phyloP scores from a whole-genome alignment of 2,329 filamentous ascomycete genomes.

The Chrysosporium queenslandicum region DNA sequence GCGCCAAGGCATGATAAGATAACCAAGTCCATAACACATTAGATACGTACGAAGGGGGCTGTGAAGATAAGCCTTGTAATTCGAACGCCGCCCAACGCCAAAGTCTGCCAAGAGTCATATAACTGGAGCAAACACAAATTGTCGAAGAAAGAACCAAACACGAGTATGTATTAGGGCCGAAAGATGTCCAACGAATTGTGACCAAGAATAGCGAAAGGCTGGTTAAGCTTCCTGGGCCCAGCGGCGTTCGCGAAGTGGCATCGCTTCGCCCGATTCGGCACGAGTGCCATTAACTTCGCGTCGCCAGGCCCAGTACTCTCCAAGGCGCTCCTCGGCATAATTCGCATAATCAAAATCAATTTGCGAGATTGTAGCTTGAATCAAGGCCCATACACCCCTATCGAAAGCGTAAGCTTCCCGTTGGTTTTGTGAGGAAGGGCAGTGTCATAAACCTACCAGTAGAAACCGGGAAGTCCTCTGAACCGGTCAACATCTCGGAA shows the following conservation, averaged over 20 bases:
- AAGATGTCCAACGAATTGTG: no score
- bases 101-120: no score
- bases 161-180: no score
- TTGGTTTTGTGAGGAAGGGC: neutral
- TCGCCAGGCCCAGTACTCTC: constrained; percentile 91
- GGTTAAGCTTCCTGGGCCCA: constrained; percentile 54
- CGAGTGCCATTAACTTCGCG: constrained; percentile 59
- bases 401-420: neutral
- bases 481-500: constrained; percentile 75
- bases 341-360: constrained; percentile 95
- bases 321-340: constrained; percentile 76
- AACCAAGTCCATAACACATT: neutral
- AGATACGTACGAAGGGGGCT: neutral
- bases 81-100: neutral
- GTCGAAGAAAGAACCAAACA: no score
- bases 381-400: constrained; percentile 91
- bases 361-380: constrained; percentile 85
- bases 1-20: neutral
- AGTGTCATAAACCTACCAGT: constrained; percentile 39
- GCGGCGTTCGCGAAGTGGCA: constrained; percentile 64
- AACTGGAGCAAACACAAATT: no score
- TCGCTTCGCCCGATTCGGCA: constrained; percentile 44
- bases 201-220: neutral
- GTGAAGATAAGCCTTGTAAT: neutral
- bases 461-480: constrained; percentile 81